These are phyloP conservation scores for Diplodia seriata DNA, from an alignment of 2,329 filamentous ascomycete species.

Conservation along the genomic window DNA sequence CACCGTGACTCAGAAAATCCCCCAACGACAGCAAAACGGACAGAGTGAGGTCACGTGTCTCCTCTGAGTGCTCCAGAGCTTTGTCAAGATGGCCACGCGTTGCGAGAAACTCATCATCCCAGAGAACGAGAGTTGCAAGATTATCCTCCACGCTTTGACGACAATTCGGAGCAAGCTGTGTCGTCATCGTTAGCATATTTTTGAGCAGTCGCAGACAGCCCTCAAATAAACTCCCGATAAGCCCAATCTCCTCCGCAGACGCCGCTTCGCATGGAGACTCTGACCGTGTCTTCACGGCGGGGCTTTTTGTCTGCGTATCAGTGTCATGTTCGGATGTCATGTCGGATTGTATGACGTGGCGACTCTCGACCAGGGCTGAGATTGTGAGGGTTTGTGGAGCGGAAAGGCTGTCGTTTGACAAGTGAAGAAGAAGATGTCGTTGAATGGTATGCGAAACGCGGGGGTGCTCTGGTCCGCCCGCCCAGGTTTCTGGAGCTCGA, in stretches of 20 bases:
- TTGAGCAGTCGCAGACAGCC: background rate
- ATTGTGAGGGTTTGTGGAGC: background rate
- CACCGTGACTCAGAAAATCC: slow-evolving; percentile 29
- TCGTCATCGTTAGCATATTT: background rate
- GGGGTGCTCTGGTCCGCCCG: too few species aligned
- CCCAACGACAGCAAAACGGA: slow-evolving; percentile 26
- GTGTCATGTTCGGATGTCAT: background rate
- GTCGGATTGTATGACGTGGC: background rate
- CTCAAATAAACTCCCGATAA: background rate
- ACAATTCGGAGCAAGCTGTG: background rate
- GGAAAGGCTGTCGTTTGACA: too few species aligned
- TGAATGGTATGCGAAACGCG: too few species aligned
- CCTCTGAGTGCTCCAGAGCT: slow-evolving; percentile 25
- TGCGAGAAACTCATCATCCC: slow-evolving; percentile 30
- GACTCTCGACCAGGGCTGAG: background rate
- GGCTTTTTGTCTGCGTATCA: background rate
- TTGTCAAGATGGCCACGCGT: slow-evolving; percentile 28
- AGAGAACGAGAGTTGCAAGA: slow-evolving; percentile 26
- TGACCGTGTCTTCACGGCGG: background rate
- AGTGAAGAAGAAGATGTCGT: too few species aligned
- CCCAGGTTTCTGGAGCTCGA: too few species aligned
- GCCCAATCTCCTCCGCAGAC: background rate
- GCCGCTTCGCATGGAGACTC: background rate
- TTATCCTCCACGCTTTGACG: background rate
- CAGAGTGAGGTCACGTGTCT: slow-evolving; percentile 29